Conservation (phyloP, 129 eudicot genomes). For the Erigeron canadensis region DNA sequence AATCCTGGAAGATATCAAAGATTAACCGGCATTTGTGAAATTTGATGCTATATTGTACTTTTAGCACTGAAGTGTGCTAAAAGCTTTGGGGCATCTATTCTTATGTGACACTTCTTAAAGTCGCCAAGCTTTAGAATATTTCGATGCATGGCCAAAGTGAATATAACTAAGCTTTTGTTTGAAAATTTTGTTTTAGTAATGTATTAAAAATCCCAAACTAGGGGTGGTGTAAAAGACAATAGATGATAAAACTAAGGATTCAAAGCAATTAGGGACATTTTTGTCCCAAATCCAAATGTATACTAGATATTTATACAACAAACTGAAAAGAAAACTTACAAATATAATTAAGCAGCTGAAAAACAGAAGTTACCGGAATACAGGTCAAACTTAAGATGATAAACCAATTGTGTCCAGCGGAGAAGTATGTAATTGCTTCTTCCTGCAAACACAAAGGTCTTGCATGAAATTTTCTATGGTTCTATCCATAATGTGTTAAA, state of each 20-base stretch:
- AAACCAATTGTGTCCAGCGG: background rate
- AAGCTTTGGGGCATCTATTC: constrained; percentile 17
- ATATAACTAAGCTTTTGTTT: background rate
- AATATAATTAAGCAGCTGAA: background rate
- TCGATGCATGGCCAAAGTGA: background rate
- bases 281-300: too few species aligned
- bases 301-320: background rate
- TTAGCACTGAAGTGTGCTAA: background rate
- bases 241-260: background rate
- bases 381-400: background rate
- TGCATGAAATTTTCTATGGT: background rate
- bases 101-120: constrained; percentile 11
- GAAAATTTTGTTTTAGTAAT: background rate
- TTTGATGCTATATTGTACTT: constrained; percentile 2
- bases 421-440: background rate
- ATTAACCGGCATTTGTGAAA: background rate
- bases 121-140: constrained; percentile 16
- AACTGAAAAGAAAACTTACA: background rate
- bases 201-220: background rate
- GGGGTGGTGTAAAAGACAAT: background rate
- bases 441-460: background rate
- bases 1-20: background rate
- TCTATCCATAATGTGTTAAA: background rate
- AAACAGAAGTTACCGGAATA: background rate
- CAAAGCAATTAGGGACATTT: background rate